phyloP scores from a whole-genome alignment of 1,284 basidiomycete species.

The Leccinum ponderosum region DNA sequence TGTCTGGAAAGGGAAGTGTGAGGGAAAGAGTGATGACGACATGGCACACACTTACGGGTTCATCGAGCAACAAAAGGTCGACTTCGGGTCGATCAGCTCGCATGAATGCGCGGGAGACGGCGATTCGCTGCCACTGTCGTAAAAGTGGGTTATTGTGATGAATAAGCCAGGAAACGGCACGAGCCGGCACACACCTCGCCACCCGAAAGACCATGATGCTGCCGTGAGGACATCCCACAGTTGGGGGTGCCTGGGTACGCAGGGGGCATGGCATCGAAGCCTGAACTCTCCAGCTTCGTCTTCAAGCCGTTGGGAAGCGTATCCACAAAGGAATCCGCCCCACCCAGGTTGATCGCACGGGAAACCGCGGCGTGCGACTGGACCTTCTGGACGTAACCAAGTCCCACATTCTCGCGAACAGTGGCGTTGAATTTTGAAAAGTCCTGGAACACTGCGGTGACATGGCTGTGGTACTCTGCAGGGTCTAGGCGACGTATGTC shows the following conservation, averaged over 20 bases:
- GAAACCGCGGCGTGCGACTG: slow-evolving; percentile 52
- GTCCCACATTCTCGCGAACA: slow-evolving; percentile 74
- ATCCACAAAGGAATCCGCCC: slow-evolving; percentile 61
- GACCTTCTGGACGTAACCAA: slow-evolving; percentile 67
- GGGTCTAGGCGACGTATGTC: slow-evolving; percentile 66
- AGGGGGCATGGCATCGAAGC: slow-evolving; percentile 53
- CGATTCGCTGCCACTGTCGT: slow-evolving; percentile 80
- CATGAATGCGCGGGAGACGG: slow-evolving; percentile 83
- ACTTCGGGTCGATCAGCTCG: slow-evolving; percentile 70
- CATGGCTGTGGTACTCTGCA: slow-evolving; percentile 66
- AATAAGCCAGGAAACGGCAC: slow-evolving; percentile 7
- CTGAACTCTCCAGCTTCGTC: slow-evolving; percentile 63
- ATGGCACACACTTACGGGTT: slow-evolving; percentile 54
- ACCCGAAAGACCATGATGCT: slow-evolving; percentile 69
- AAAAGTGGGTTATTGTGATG: slow-evolving; percentile 20
- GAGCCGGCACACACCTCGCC: slow-evolving; percentile 58
- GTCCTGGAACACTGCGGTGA: slow-evolving; percentile 79
- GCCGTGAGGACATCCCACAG: slow-evolving; percentile 30
- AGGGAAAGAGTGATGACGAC: slow-evolving; percentile 5
- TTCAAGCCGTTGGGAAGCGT: slow-evolving; percentile 65
- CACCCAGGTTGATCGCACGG: slow-evolving; percentile 62
- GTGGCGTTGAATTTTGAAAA: slow-evolving; percentile 77
- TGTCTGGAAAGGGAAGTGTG: slow-evolving; percentile 46
- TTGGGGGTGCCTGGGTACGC: slow-evolving; percentile 24
- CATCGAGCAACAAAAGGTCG: slow-evolving; percentile 79